Conservation (phyloP, 371 early-diverging fungal species). For the Syncephalastrum monosporum region DNA sequence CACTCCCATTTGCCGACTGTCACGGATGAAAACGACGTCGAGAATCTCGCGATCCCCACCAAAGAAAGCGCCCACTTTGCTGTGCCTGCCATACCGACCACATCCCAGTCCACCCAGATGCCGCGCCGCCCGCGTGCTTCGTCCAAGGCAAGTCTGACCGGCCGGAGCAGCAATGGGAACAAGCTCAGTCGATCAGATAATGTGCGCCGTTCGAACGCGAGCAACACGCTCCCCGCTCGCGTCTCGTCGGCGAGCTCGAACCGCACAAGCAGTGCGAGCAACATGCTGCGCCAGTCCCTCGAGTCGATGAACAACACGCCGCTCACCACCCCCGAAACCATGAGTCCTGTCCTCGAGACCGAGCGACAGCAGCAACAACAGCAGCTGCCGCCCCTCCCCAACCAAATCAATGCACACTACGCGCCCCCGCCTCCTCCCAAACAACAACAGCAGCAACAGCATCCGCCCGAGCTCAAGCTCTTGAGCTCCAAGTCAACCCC, state of each 20-base stretch:
- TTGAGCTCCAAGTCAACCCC: constrained; percentile 21
- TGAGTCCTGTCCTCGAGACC: constrained; percentile 14
- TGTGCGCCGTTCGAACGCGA: too few species aligned
- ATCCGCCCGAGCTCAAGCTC: constrained; percentile 4
- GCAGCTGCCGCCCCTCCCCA: neutral
- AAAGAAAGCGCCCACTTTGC: constrained; percentile 1
- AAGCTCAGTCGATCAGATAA: neutral
- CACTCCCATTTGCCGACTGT: too few species aligned
- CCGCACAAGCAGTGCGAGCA: too few species aligned
- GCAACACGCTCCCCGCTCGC: too few species aligned
- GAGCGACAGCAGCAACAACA: constrained; percentile 5
- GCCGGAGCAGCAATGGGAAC: neutral
- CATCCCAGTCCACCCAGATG: neutral
- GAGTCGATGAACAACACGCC: constrained; percentile 20
- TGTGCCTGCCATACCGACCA: neutral
- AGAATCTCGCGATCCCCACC: constrained; percentile 1
- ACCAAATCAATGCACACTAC: neutral
- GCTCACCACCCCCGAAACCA: constrained; percentile 17
- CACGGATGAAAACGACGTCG: constrained; percentile 7
- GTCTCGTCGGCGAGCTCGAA: too few species aligned
- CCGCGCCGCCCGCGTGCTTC: too few species aligned
- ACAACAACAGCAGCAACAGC: neutral
- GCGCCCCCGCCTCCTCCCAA: neutral
- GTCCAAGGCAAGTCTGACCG: too few species aligned
- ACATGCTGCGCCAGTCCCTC: constrained; percentile 13